Percentiles rank a stretch among this genome's conserved stretches.
These are phyloP conservation scores for Lactarius sp. DNA, from an alignment of 768 basidiomycete species.

Conservation along the genomic window DNA sequence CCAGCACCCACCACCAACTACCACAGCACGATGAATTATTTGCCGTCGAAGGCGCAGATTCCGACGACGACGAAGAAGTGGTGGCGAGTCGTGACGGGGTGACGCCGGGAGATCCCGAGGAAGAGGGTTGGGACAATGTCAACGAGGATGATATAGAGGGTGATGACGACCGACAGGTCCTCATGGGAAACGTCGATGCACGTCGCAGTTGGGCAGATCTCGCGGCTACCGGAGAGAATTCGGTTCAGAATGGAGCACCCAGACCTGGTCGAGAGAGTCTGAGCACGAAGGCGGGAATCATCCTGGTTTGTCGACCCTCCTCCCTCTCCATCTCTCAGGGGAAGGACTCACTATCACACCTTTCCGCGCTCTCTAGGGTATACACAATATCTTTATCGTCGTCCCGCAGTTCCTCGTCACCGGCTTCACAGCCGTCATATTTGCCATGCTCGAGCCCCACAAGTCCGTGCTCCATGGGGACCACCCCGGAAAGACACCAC, in stretches of 20 bases:
- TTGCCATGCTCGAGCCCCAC: conserved; percentile 74
- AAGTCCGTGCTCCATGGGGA: conserved; percentile 35
- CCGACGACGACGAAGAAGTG: conserved; percentile 24
- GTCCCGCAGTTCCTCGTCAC: conserved; percentile 93
- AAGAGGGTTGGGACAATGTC: conserved; percentile 31
- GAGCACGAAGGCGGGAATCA: conserved; percentile 84
- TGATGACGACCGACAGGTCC: conserved; percentile 11
- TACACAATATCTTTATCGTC: conserved; percentile 93
- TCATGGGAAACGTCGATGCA: conserved; percentile 23
- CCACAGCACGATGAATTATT: conserved; percentile 32
- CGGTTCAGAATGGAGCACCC: neutral
- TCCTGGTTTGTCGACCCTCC: conserved; percentile 50
- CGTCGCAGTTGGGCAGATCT: conserved; percentile 24
- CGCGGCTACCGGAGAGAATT: conserved; percentile 5
- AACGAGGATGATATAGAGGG: conserved; percentile 27
- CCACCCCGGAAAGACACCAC: conserved; percentile 18
- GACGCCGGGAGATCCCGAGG: conserved; percentile 25
- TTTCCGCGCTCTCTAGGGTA: conserved; percentile 52
- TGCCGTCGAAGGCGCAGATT: conserved; percentile 28
- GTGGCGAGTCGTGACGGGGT: conserved; percentile 5
- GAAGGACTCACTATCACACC: conserved; percentile 3
- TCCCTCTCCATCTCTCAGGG: neutral
- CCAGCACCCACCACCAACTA: conserved; percentile 29
- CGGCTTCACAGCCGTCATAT: conserved; percentile 77
- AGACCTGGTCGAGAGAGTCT: conserved; percentile 34